Evolutionary conservation across 805 yeast species (phyloP).

Genomic region (Myxozyma geophila): DNA sequence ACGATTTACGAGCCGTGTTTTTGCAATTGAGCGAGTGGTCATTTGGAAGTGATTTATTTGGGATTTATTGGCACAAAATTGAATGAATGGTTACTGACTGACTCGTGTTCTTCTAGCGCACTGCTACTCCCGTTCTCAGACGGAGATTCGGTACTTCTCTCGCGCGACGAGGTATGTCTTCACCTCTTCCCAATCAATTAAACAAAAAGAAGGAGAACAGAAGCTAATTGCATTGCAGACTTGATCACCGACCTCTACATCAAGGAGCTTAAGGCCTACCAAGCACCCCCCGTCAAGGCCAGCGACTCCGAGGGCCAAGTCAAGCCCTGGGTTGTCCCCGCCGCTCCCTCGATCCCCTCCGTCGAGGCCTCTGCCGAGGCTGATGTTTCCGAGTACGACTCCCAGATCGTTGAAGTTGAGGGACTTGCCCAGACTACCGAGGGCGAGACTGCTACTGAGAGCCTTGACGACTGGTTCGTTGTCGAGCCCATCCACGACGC

Average conservation of each 20-base stretch:
- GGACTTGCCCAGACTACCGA: slow-evolving; percentile 56
- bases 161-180: slow-evolving; percentile 32
- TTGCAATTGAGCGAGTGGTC: no score
- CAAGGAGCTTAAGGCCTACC: slow-evolving; percentile 84
- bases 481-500: slow-evolving; percentile 48
- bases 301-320: slow-evolving; percentile 79
- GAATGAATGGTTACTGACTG: not conserved
- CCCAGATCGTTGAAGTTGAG: slow-evolving; percentile 68
- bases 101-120: slow-evolving; percentile 18
- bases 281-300: slow-evolving; percentile 75
- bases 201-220: not conserved
- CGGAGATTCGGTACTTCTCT: slow-evolving; percentile 31
- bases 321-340: slow-evolving; percentile 81
- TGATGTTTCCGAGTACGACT: slow-evolving; percentile 68
- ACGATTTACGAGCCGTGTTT: no score
- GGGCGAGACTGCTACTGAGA: slow-evolving; percentile 43
- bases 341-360: slow-evolving; percentile 72
- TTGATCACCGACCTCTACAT: slow-evolving; percentile 83
- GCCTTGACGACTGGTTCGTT: slow-evolving; percentile 49
- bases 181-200: not conserved
- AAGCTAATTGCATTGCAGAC: slow-evolving; percentile 46
- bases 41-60: no score
- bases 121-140: slow-evolving; percentile 26
- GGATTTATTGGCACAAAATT: not conserved
- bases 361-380: slow-evolving; percentile 66